Base-by-base conservation (phyloP, 371 early-diverging fungal species). In the Amoeboaphelidium protococcarum region DNA sequence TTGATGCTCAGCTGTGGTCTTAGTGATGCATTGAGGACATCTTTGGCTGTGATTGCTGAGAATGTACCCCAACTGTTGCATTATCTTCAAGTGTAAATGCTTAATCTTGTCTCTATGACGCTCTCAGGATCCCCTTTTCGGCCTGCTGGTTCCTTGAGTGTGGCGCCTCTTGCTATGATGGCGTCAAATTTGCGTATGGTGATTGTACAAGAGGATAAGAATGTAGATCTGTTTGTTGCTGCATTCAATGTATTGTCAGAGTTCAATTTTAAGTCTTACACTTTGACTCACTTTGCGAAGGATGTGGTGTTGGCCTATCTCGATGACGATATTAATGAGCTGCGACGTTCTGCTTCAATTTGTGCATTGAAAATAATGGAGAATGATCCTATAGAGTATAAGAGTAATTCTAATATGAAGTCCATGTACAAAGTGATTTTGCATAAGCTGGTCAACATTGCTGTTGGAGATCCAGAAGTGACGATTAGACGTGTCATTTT, bases 1-100 rank as follows among this genome's bases (percentile, higher is more conserved):
- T 63, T 80, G 44, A 89, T 95, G 80, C 88, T 95, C 54, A 68
- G 74, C 1, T 67, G 73, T 21, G 91, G 90, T 13, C 62, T 92
- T 26, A 81, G 74, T 45, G 78, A 82, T 49, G 69, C 80, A 26
- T 62, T 95, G 41, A 75, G 79, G 13, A 64, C 74, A 37, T 78
- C 92, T 1, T 59, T 95, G 45, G 68, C 71, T 19, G 78, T 84
- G 31, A 61, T 95, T 46, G 74, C 80, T 45, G 65, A 63, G 25
- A 68, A 81, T 57, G 84, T 92, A 48, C 78, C 78, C 47, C 79
- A 82, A 19, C 61, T 95, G 44, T 61, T 78, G 20, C 64, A 72
- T 1, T 72, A 73, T n/a, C 83, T 95, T 48, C 91, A 88, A 73
- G 83, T 81, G 47, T 74, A 83, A 12, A 64, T 94, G 41, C 62